Conservation (phyloP, 2,329 filamentous ascomycete genomes). For the Corniculantispora saksenae region DNA sequence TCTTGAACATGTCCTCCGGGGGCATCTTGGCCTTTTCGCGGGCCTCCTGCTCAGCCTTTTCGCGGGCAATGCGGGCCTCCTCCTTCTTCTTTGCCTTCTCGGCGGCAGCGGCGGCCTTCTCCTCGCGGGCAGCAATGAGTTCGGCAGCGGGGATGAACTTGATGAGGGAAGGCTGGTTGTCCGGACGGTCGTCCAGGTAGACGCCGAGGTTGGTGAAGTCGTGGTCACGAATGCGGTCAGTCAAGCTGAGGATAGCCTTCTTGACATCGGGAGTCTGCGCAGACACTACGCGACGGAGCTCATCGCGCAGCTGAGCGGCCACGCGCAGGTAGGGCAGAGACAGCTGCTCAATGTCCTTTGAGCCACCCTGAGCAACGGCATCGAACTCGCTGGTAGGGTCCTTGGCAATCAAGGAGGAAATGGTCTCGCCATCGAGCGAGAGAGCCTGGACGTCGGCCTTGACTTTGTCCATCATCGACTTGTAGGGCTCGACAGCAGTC, state of each 20-base stretch:
- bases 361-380: constrained; percentile 44
- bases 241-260: constrained; percentile 74
- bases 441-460: constrained; percentile 48
- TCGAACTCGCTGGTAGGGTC: constrained; percentile 50
- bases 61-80: constrained; percentile 51
- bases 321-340: constrained; percentile 57
- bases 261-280: constrained; percentile 52
- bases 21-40: constrained; percentile 58
- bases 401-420: constrained; percentile 45
- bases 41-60: constrained; percentile 55
- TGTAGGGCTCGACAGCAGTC: constrained; percentile 49
- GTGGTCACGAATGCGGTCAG: constrained; percentile 77
- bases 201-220: constrained; percentile 81
- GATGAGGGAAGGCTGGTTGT: constrained; percentile 69
- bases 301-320: constrained; percentile 60
- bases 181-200: constrained; percentile 81
- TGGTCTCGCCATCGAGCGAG: constrained; percentile 49
- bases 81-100: constrained; percentile 61
- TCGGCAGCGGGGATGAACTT: constrained; percentile 61
- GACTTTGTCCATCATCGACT: constrained; percentile 46
- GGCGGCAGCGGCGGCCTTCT: constrained; percentile 61
- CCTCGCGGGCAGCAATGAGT: constrained; percentile 58
- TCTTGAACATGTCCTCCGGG: constrained; percentile 58
- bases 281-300: constrained; percentile 58
- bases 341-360: constrained; percentile 53